Conservation (phyloP, 1,284 basidiomycete genomes). For the Austroboletus niveus region DNA sequence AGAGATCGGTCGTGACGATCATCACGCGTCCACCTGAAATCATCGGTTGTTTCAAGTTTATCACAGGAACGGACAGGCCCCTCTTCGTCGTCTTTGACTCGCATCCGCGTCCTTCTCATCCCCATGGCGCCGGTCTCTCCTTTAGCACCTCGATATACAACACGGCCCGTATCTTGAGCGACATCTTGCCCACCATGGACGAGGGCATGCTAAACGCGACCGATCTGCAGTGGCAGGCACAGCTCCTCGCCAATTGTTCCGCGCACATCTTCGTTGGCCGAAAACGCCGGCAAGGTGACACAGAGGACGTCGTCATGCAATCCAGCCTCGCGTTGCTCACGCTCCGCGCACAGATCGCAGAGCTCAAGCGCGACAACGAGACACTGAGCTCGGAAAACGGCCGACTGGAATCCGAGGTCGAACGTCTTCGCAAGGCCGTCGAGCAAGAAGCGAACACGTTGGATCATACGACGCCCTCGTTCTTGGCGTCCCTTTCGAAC, state of each 20-base stretch:
- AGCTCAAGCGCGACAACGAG: constrained; percentile 34
- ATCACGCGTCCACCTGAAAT: constrained; percentile 73
- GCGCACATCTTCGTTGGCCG: constrained; percentile 49
- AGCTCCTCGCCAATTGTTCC: constrained; percentile 58
- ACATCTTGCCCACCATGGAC: constrained; percentile 50
- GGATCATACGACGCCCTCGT: not conserved
- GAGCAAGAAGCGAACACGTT: not conserved
- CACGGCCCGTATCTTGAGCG: constrained; percentile 44
- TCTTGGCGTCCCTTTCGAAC: not conserved
- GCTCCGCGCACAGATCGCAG: constrained; percentile 41
- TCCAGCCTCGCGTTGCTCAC: constrained; percentile 46
- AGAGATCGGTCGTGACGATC: constrained; percentile 43
- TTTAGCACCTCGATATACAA: constrained; percentile 41
- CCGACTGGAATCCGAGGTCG: constrained; percentile 31
- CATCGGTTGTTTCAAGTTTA: constrained; percentile 52
- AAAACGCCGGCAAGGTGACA: constrained; percentile 6
- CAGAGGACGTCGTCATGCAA: constrained; percentile 41
- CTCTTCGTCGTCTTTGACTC: constrained; percentile 64
- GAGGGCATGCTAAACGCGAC: constrained; percentile 39
- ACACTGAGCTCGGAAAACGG: constrained; percentile 35
- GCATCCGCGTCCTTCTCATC: constrained; percentile 58
- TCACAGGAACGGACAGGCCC: constrained; percentile 17
- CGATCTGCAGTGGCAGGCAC: constrained; percentile 59
- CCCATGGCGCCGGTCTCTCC: constrained; percentile 54
- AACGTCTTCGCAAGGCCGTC: constrained; percentile 29